phyloP scores from a whole-genome alignment of 768 basidiomycete species.

The Postia placenta region DNA sequence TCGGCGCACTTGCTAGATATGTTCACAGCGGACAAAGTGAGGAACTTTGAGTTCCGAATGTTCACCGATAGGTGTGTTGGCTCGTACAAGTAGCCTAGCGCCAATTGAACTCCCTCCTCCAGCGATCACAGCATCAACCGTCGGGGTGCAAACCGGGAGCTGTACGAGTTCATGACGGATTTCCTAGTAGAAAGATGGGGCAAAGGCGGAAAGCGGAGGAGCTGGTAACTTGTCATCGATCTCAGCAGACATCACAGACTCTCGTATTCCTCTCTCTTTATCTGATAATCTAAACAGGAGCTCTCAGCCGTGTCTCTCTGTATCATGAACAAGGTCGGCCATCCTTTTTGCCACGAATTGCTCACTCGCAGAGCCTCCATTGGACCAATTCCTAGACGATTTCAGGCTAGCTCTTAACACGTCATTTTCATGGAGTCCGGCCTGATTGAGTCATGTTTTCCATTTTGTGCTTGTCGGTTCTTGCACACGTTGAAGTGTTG shows the following conservation, averaged over 20 bases:
- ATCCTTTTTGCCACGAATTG: too few relatives aligned
- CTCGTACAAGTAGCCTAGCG: slow-evolving; percentile 3
- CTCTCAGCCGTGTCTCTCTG: too few relatives aligned
- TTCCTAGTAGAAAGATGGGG: slow-evolving; percentile 95
- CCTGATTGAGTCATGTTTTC: too few relatives aligned
- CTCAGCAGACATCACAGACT: background rate
- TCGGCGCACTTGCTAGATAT: slow-evolving; percentile 89
- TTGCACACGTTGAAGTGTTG: too few relatives aligned
- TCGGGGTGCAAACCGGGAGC: slow-evolving; percentile 75
- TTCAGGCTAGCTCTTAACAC: background rate
- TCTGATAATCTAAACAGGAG: background rate
- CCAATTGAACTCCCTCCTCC: slow-evolving; percentile 9
- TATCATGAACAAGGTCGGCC: too few relatives aligned
- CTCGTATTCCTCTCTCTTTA: background rate
- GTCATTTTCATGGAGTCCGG: background rate
- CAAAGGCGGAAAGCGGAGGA: slow-evolving; percentile 62
- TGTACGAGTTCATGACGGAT: slow-evolving; percentile 79
- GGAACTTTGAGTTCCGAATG: slow-evolving; percentile 85
- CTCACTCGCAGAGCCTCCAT: background rate
- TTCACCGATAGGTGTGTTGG: slow-evolving; percentile 84
- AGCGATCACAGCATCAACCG: slow-evolving; percentile 77
- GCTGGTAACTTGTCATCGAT: slow-evolving; percentile 34
- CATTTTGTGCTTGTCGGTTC: too few relatives aligned
- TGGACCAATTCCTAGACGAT: background rate
- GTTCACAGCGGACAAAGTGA: slow-evolving; percentile 72